Evolutionary conservation across 2,329 filamentous ascomycete species (phyloP).

Genomic region (Bimuria novae-zelandiae): DNA sequence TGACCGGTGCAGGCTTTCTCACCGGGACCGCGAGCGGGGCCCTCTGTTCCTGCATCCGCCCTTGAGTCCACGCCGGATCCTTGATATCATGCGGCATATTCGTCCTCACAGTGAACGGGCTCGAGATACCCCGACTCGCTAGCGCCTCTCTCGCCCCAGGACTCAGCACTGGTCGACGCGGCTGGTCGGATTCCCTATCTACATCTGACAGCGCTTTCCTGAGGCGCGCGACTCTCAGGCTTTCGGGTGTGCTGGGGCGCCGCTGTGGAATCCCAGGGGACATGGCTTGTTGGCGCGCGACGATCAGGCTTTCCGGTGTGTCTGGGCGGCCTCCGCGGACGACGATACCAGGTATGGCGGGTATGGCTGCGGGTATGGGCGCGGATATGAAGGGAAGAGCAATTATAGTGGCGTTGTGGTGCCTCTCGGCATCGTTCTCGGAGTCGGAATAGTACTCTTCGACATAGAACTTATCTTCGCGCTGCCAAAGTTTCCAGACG

Average conservation of each 20-base stretch:
- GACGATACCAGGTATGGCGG: neutral
- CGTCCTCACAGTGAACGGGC: neutral
- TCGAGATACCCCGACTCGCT: neutral
- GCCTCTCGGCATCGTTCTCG: neutral
- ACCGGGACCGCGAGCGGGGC: no score
- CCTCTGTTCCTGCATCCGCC: neutral
- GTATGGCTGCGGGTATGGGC: neutral
- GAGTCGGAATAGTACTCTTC: neutral
- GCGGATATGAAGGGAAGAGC: neutral
- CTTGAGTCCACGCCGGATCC: neutral
- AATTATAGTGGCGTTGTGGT: neutral
- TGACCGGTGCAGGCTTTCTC: neutral
- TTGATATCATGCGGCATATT: neutral
- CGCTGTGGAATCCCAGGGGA: neutral
- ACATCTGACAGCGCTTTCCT: neutral
- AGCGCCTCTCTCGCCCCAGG: neutral
- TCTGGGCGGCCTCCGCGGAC: neutral
- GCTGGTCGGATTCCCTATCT: neutral
- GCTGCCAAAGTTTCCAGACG: slow-evolving; percentile 4
- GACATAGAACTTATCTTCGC: slow-evolving; percentile 2
- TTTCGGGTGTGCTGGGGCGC: neutral
- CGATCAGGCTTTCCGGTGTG: neutral
- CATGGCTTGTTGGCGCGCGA: neutral
- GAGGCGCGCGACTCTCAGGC: neutral
- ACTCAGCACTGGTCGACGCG: neutral